A percentile compares a stretch with the other conserved stretches of the same genome.
These are phyloP conservation scores for Phialocephala subalpina DNA, from an alignment of 2,329 filamentous ascomycete species.

Conservation along the genomic window DNA sequence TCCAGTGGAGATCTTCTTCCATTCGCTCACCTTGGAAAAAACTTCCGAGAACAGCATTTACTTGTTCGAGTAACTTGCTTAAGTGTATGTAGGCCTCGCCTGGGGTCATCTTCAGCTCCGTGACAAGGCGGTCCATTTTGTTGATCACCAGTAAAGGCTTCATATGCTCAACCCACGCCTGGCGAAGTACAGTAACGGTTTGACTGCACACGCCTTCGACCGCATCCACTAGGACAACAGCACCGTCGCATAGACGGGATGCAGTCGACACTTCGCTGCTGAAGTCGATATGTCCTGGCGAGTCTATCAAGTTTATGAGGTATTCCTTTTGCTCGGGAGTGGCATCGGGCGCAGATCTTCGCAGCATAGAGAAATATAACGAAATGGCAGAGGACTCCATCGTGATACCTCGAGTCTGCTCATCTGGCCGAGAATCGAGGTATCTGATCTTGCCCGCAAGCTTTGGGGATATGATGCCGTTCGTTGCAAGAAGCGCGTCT, in stretches of 20 bases:
- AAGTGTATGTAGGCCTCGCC: slow-evolving; percentile 89
- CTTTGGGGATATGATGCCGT: slow-evolving; percentile 98
- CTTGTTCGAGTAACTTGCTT: slow-evolving; percentile 89
- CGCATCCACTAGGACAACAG: slow-evolving; percentile 92
- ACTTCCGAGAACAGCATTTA: slow-evolving; percentile 95
- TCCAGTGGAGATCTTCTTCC: slow-evolving; percentile 97
- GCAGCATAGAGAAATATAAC: slow-evolving; percentile 90
- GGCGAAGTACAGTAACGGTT: slow-evolving; percentile 93
- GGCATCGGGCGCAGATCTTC: slow-evolving; percentile 73
- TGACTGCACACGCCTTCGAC: slow-evolving; percentile 99
- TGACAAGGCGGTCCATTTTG: slow-evolving; percentile 95
- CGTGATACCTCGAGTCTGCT: slow-evolving; percentile 96
- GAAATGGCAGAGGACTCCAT: slow-evolving; percentile 99
- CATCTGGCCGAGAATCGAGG: slow-evolving; percentile 93
- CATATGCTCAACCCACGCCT: slow-evolving; percentile 94
- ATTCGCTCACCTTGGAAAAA: slow-evolving; percentile 98
- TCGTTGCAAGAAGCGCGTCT: slow-evolving; percentile 94
- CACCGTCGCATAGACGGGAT: slow-evolving; percentile 92
- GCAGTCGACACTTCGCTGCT: slow-evolving; percentile 98
- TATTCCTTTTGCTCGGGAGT: slow-evolving; percentile 83
- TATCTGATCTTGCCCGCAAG: slow-evolving; percentile 98
- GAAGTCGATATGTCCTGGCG: slow-evolving; percentile 97
- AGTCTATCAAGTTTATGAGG: slow-evolving; percentile 96
- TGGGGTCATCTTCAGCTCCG: slow-evolving; percentile 93
- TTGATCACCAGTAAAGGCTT: slow-evolving; percentile 96